These are phyloP conservation scores for Hypomontagnella submonticulosa DNA, from an alignment of 495 filamentous ascomycete species.

Conservation along the genomic window DNA sequence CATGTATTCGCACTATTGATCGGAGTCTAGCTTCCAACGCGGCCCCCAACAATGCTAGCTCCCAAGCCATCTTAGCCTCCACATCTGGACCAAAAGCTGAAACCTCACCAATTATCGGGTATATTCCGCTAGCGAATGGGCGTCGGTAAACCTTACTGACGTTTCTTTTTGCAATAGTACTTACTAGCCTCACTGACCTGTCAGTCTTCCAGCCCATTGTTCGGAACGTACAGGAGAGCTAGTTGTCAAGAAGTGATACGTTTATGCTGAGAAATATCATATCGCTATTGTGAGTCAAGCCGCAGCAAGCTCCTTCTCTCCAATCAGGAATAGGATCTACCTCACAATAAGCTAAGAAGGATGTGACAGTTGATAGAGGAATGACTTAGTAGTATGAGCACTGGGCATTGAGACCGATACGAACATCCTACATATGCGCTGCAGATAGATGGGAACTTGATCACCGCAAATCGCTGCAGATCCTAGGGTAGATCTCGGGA, in stretches of 20 bases:
- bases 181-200: constrained; percentile 16
- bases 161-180: constrained; percentile 19
- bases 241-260: too few species aligned
- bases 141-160: not conserved
- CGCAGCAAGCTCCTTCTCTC: too few species aligned
- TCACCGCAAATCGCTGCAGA: constrained; percentile 27
- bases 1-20: not conserved
- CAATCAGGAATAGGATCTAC: too few species aligned
- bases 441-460: constrained; percentile 9
- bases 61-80: constrained; percentile 12
- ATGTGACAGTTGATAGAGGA: not conserved
- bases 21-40: not conserved
- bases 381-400: not conserved
- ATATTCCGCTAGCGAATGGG: not conserved
- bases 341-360: too few species aligned
- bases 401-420: not conserved
- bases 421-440: not conserved
- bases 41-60: constrained; percentile 10
- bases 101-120: constrained; percentile 27
- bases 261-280: too few species aligned
- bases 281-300: too few species aligned
- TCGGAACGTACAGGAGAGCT: not conserved
- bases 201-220: not conserved
- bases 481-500: constrained; percentile 31
- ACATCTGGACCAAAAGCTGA: constrained; percentile 17